Base-by-base conservation (phyloP, 495 filamentous ascomycete species). In the Monascus purpureus region DNA sequence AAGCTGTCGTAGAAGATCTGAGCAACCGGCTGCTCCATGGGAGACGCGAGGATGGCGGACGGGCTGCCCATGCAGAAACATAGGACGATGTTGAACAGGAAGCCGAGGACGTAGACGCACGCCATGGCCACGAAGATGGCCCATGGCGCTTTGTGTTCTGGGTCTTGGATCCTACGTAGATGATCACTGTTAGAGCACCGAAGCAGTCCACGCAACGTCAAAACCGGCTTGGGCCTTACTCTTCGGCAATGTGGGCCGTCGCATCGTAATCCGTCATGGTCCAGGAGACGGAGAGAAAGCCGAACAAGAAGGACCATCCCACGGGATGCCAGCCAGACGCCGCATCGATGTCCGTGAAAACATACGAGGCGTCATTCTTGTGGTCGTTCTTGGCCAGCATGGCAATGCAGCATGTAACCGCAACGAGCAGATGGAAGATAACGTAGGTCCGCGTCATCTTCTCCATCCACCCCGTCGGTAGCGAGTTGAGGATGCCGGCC, bases 261-360 rank as follows among this genome's bases (percentile, higher is more conserved):
- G 68, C 68, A 45, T 73, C 71, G 38, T 72, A 51, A 24, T 49
- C 47, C 3, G 68, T 75, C 67, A 73, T 74, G 25, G 71, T 76
- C 73, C 77, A 82, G 0, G 71, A 70, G 16, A 77, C 76, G 6
- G 70, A 72, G 14, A 82, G 51, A 46, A 78, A 80, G 13, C 77
- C 77, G 37, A 82, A 77, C 18, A 82, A 45, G 46, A 75, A 80
- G n/a, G 68, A 70, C 44, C 75, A 79, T 4, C 75, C 77, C 14
- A 61, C 56, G 5, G 70, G 75, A 0, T 36, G 63, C 77, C 77
- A 82, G 8, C 75, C 75, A 0, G 67, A 75, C 7, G 48, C 57
- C 18, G 73, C 58, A 13, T 62, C 63, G 29, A 78, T 67, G 20
- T 74, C 43, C 15, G 73, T 77, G 42, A 79, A 82, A 3, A 75